phyloP scores from a whole-genome alignment of 179 eudicot genomes.

The Gypsophila paniculata region DNA sequence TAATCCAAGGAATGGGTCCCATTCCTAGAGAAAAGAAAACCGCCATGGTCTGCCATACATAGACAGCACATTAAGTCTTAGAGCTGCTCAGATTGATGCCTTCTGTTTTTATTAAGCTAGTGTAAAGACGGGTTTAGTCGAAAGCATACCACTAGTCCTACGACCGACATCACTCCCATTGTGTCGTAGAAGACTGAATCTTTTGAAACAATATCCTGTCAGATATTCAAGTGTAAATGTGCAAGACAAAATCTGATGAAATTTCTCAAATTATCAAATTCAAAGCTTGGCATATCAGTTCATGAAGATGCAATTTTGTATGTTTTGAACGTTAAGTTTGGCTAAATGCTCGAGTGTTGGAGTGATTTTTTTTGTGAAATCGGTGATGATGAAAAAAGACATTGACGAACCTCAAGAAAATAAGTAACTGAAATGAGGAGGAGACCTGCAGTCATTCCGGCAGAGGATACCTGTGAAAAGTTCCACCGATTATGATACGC shows the following conservation, averaged over 20 bases:
- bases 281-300: no score
- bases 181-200: slow-evolving; percentile 28
- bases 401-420: slow-evolving; percentile 34
- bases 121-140: neutral
- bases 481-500: neutral
- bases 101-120: neutral
- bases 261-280: no score
- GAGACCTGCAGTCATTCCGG: slow-evolving; percentile 40
- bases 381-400: neutral
- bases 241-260: no score
- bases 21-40: slow-evolving; percentile 61
- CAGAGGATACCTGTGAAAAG: slow-evolving; percentile 35
- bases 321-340: neutral
- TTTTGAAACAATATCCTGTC: slow-evolving; percentile 33
- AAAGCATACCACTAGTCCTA: slow-evolving; percentile 42
- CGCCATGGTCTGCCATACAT: slow-evolving; percentile 36
- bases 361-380: neutral
- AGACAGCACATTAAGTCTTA: slow-evolving; percentile 9
- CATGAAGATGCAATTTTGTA: neutral
- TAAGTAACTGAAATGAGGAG: slow-evolving; percentile 36
- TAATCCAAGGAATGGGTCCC: slow-evolving; percentile 82
- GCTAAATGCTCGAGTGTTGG: neutral
- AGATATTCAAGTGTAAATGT: slow-evolving; percentile 4
- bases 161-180: slow-evolving; percentile 30
- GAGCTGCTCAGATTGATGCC: neutral